Evolutionary conservation across 805 yeast species (phyloP), one percentile per base, ranked within the genome.

Genomic region (Metschnikowia aberdeeniae): DNA sequence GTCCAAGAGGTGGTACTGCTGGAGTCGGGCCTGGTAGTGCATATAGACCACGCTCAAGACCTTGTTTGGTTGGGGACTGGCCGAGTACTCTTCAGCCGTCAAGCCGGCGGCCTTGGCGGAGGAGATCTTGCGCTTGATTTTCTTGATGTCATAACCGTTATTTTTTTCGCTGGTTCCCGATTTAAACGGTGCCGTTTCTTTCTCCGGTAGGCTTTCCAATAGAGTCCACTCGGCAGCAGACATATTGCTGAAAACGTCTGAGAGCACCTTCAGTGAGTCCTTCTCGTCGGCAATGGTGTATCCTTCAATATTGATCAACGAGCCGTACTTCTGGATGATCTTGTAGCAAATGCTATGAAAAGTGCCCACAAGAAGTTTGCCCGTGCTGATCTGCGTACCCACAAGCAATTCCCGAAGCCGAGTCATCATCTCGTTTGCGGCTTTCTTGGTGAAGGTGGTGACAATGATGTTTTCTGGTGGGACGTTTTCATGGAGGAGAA

Each of bases 381-480:
- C 60, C 3, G 71, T 52, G 30, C 70, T 64, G 44, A 79, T 60
- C 5, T 62, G 58, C 0, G 70, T 55, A 33, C 57, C 63, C 6
- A 57, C 40, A 6, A 81, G 54, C 41, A 77, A 31, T 4, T 20
- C 36, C 0, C 42, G 45, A 14, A 92, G 63, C 34, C 98, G 70
- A 28, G 79, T 84, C 10, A 70, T 65, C 86, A 92, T 83, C 64
- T 92, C 98, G 42, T 72, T 76, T 1, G 97, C 95, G 0, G 99
- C 98, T 56, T 86, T 87, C 55, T 87, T 86, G 10, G 98, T 92
- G 67, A 92, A 92, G 0, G 98, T 90, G 5, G 97, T 88, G 17
- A 90, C 93, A 1, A 92, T 76, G 14, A 93, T 75, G 38, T 76
- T 66, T 29, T 72, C 68, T 0, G 97, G 90, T 1, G 71, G 67